These are phyloP conservation scores for Fusarium chaquense DNA, from an alignment of 2,329 filamentous ascomycete genomes.

Conservation along the genomic window DNA sequence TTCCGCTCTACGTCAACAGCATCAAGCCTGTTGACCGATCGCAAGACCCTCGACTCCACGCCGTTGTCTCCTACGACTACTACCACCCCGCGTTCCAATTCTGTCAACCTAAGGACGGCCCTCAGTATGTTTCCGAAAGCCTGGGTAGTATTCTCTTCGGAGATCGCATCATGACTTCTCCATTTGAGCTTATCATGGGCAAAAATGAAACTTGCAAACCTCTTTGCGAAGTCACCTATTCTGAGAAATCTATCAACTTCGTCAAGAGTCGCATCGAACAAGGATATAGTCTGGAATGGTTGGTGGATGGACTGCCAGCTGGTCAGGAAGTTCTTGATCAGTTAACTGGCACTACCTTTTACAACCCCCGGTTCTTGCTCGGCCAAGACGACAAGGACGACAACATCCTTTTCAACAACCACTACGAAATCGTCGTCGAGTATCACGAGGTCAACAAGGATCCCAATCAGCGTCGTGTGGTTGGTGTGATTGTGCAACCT, in stretches of 20 bases:
- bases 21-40: conserved; percentile 86
- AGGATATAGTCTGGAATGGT: conserved; percentile 93
- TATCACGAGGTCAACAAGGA: conserved; percentile 83
- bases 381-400: conserved; percentile 68
- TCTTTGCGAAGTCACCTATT: conserved; percentile 76
- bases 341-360: conserved; percentile 81
- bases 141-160: conserved; percentile 97
- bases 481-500: conserved; percentile 90
- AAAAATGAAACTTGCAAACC: conserved; percentile 88
- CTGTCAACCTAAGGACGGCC: conserved; percentile 82
- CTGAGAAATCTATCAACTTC: conserved; percentile 76
- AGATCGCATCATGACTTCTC: conserved; percentile 96
- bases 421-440: conserved; percentile 94
- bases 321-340: conserved; percentile 85
- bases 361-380: conserved; percentile 90
- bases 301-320: conserved; percentile 93
- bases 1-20: conserved; percentile 92
- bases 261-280: conserved; percentile 85
- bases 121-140: conserved; percentile 81
- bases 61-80: conserved; percentile 97
- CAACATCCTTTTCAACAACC: conserved; percentile 82
- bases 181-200: conserved; percentile 88
- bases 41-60: conserved; percentile 84
- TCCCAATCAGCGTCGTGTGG: conserved; percentile 81
- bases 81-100: conserved; percentile 91